Percentiles rank a stretch among this genome's conserved stretches.
These are phyloP conservation scores for Wickerhamiella shivajii DNA, from an alignment of 805 yeast species.

Conservation along the genomic window DNA sequence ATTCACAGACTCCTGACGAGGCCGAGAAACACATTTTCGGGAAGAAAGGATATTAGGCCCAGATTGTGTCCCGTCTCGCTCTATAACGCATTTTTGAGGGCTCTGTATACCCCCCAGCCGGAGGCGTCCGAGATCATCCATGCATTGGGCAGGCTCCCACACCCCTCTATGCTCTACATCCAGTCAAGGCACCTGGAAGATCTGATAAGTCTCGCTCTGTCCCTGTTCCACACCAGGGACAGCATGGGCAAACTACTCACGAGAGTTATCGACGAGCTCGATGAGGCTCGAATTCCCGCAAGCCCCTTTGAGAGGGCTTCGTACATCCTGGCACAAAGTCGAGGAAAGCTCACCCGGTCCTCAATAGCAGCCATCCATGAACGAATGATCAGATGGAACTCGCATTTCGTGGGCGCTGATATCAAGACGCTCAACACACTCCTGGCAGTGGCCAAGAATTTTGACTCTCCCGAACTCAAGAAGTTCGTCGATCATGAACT, in stretches of 20 bases:
- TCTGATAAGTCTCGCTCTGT: background rate
- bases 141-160: conserved; percentile 3
- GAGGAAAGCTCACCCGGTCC: background rate
- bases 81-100: conserved; percentile 2
- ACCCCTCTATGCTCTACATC: conserved; percentile 6
- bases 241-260: background rate
- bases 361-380: too few relatives aligned
- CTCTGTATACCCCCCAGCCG: conserved; percentile 1
- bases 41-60: too few relatives aligned
- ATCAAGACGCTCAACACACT: background rate
- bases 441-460: conserved; percentile 1
- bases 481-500: too few relatives aligned
- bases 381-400: conserved; percentile 1
- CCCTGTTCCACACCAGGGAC: background rate
- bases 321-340: background rate
- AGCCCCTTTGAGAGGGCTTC: conserved; percentile 5
- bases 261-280: conserved; percentile 4
- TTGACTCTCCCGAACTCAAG: too few relatives aligned
- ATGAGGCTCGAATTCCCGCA: background rate
- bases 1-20: too few relatives aligned
- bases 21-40: too few relatives aligned
- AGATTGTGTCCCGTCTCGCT: background rate
- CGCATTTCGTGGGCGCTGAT: background rate
- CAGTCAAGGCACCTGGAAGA: conserved; percentile 8
- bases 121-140: background rate